These are phyloP conservation scores for Glebionis coronaria DNA, from an alignment of 129 eudicot species.

Conservation along the genomic window DNA sequence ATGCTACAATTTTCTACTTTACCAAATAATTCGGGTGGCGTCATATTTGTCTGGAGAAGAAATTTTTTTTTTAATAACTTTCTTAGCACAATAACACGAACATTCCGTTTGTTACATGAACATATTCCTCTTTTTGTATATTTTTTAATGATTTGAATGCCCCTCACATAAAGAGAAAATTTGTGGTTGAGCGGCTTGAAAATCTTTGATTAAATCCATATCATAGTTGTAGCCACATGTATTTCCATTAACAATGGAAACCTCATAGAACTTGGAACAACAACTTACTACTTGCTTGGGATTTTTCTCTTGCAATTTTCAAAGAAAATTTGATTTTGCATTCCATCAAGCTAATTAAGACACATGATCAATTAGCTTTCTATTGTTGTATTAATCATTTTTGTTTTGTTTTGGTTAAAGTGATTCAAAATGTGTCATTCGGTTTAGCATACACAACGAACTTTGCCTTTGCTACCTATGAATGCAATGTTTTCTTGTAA, in stretches of 20 bases:
- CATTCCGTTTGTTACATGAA: not conserved
- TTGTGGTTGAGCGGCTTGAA: constrained; percentile 15
- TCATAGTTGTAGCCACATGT: constrained; percentile 35
- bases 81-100: too few species aligned
- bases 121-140: not conserved
- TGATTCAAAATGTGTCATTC: too few species aligned
- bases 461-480: too few species aligned
- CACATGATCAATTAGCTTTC: too few species aligned
- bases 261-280: constrained; percentile 17
- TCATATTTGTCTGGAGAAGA: too few species aligned
- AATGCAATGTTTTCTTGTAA: too few species aligned
- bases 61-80: too few species aligned
- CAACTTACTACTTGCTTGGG: constrained; percentile 11
- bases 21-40: too few species aligned
- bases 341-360: not conserved
- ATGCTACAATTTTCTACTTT: too few species aligned
- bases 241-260: constrained; percentile 13
- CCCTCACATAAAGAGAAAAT: not conserved
- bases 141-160: not conserved
- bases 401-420: too few species aligned
- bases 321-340: constrained; percentile 7
- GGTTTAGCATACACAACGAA: too few species aligned
- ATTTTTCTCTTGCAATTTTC: constrained; percentile 9
- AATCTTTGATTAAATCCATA: constrained; percentile 19
- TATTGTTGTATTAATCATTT: too few species aligned